These are phyloP conservation scores for Globisporangium echinulatum DNA, from an alignment of 352 stramenopile species.

Conservation along the genomic window DNA sequence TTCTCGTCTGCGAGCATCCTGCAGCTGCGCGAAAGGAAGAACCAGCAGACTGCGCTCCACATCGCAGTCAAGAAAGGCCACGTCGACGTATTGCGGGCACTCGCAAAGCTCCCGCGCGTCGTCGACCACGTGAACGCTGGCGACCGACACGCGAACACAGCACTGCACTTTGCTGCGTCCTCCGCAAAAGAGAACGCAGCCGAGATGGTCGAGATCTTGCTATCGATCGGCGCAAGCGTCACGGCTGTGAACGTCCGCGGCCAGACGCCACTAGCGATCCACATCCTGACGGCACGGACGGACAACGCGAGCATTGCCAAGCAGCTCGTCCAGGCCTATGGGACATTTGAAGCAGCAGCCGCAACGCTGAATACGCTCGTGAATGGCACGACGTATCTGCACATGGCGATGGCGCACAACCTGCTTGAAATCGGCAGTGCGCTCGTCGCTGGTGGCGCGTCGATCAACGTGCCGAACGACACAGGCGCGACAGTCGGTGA, in stretches of 20 bases:
- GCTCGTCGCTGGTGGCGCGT: conserved; percentile 63
- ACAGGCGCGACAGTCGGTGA: conserved; percentile 78
- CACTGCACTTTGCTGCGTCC: conserved; percentile 77
- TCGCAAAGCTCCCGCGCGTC: conserved; percentile 69
- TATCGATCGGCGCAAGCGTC: conserved; percentile 55
- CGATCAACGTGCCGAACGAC: conserved; percentile 79
- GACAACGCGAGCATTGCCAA: conserved; percentile 53
- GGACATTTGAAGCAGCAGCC: not conserved
- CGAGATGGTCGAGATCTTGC: conserved; percentile 65
- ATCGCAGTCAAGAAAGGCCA: conserved; percentile 82
- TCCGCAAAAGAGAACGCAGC: conserved; percentile 42
- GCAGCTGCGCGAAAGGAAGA: conserved; percentile 73
- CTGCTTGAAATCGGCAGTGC: conserved; percentile 59
- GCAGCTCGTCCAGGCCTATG: conserved; percentile 38
- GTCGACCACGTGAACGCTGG: conserved; percentile 68
- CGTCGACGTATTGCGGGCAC: conserved; percentile 67
- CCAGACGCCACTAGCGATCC: conserved; percentile 78
- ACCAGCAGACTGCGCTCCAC: conserved; percentile 80
- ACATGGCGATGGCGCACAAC: conserved; percentile 71
- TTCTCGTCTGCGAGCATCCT: conserved; percentile 52
- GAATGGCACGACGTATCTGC: conserved; percentile 77
- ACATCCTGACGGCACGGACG: conserved; percentile 67
- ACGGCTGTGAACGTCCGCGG: conserved; percentile 68
- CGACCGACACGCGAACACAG: conserved; percentile 75
- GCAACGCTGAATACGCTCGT: conserved; percentile 55